These are phyloP conservation scores for Furcasterigmium sp. DNA, from an alignment of 2,329 filamentous ascomycete species.

Conservation along the genomic window DNA sequence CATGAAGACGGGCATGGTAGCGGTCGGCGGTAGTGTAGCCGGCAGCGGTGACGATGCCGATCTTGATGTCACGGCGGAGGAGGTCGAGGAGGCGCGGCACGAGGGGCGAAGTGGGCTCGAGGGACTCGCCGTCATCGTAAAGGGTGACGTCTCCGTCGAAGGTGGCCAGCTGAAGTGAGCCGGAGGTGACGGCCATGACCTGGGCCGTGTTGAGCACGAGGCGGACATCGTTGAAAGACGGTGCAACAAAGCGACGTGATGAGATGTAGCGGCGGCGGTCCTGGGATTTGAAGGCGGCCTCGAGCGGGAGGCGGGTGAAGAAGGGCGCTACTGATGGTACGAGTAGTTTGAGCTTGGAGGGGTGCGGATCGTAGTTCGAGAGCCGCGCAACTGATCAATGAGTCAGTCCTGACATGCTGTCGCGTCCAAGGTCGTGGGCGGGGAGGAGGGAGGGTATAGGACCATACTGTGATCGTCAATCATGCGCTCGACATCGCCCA, in stretches of 20 bases:
- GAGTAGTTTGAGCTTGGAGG: conserved; percentile 87
- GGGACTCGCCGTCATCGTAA: conserved; percentile 81
- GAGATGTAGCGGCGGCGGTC: conserved; percentile 84
- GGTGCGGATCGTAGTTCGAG: conserved; percentile 55
- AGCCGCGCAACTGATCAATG: conserved; percentile 62
- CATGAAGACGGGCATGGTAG: conserved; percentile 84
- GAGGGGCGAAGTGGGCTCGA: conserved; percentile 71
- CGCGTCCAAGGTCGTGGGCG: background rate
- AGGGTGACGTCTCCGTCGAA: conserved; percentile 98
- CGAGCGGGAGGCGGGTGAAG: conserved; percentile 82
- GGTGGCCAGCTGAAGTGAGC: conserved; percentile 77
- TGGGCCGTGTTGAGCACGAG: conserved; percentile 93
- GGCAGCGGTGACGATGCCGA: conserved; percentile 94
- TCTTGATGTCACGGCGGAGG: conserved; percentile 70
- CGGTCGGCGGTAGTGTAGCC: conserved; percentile 84
- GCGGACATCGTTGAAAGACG: conserved; percentile 94
- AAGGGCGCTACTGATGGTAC: conserved; percentile 90
- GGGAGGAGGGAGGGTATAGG: conserved; percentile 2
- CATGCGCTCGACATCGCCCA: conserved; percentile 86
- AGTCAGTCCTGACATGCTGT: too few relatives aligned
- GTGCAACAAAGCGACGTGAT: conserved; percentile 85
- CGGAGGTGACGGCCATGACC: conserved; percentile 78
- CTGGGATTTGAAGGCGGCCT: conserved; percentile 88
- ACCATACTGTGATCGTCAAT: conserved; percentile 86
- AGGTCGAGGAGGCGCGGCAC: conserved; percentile 64